Conservation (phyloP, 2,329 filamentous ascomycete species). For the Hypoxylon sp. region DNA sequence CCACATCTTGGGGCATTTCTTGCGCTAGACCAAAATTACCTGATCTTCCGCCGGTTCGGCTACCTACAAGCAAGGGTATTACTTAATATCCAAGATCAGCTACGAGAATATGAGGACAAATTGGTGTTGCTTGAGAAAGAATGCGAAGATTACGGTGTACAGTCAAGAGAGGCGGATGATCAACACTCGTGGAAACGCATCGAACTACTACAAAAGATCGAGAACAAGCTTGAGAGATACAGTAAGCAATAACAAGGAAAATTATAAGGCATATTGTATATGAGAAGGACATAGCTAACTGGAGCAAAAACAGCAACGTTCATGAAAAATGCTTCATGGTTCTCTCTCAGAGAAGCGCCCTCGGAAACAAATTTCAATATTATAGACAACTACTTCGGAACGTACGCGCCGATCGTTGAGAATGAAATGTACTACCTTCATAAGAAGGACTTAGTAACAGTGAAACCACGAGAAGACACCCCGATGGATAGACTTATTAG, state of each 20-base stretch:
- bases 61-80: slow-evolving; percentile 37
- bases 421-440: slow-evolving; percentile 18
- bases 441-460: slow-evolving; percentile 21
- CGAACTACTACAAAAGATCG: slow-evolving; percentile 20
- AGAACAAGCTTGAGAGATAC: slow-evolving; percentile 31
- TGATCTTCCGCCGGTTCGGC: slow-evolving; percentile 36
- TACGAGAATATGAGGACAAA: slow-evolving; percentile 20
- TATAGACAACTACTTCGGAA: slow-evolving; percentile 15
- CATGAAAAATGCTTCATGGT: slow-evolving; percentile 8
- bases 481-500: slow-evolving; percentile 22
- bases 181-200: not conserved
- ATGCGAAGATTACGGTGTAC: not conserved
- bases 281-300: not conserved
- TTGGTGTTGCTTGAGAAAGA: slow-evolving; percentile 17
- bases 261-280: not conserved
- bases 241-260: slow-evolving; percentile 17
- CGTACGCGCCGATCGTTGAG: not conserved
- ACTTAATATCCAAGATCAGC: slow-evolving; percentile 31
- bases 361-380: slow-evolving; percentile 13
- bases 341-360: slow-evolving; percentile 5
- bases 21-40: not conserved
- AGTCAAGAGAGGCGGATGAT: not conserved
- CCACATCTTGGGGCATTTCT: slow-evolving; percentile 31
- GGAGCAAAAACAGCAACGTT: slow-evolving; percentile 16
- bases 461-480: slow-evolving; percentile 21